phyloP scores from a whole-genome alignment of 2,329 filamentous ascomycete genomes.

The Exophiala oligosperma region DNA sequence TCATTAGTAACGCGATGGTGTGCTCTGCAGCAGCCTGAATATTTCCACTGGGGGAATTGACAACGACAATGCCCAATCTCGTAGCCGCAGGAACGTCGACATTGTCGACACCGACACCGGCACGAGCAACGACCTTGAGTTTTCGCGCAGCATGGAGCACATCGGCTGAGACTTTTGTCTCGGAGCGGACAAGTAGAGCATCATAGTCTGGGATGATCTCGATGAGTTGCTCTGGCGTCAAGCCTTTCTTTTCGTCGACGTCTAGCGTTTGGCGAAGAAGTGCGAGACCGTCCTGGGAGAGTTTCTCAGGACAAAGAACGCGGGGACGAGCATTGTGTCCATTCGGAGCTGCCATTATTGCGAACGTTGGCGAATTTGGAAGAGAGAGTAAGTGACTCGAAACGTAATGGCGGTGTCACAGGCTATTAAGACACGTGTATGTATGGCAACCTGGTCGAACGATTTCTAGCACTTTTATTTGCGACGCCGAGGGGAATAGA shows the following conservation, averaged over 20 bases:
- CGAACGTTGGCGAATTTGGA: neutral
- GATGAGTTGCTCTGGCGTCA: constrained; percentile 64
- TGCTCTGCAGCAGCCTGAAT: constrained; percentile 79
- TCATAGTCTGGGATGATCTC: constrained; percentile 70
- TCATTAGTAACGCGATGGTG: constrained; percentile 72
- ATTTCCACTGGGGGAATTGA: constrained; percentile 78
- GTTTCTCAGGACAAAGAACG: constrained; percentile 75
- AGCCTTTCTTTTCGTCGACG: constrained; percentile 65
- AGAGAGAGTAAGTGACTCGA: neutral
- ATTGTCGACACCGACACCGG: constrained; percentile 81
- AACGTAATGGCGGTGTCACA: neutral
- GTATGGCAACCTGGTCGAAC: neutral
- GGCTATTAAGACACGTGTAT: neutral
- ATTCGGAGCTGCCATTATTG: constrained; percentile 19
- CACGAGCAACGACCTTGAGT: constrained; percentile 75
- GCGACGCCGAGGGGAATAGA: neutral
- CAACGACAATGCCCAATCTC: constrained; percentile 71
- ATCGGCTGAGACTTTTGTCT: constrained; percentile 73
- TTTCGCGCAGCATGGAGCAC: constrained; percentile 66
- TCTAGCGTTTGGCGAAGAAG: constrained; percentile 66
- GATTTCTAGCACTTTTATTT: neutral
- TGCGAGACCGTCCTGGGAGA: constrained; percentile 74
- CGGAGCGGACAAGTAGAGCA: constrained; percentile 75
- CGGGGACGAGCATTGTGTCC: constrained; percentile 41
- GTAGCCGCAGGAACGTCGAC: constrained; percentile 75